Base-by-base conservation (phyloP, 2,329 filamentous ascomycete genomes). In the Akanthomyces muscarius region DNA sequence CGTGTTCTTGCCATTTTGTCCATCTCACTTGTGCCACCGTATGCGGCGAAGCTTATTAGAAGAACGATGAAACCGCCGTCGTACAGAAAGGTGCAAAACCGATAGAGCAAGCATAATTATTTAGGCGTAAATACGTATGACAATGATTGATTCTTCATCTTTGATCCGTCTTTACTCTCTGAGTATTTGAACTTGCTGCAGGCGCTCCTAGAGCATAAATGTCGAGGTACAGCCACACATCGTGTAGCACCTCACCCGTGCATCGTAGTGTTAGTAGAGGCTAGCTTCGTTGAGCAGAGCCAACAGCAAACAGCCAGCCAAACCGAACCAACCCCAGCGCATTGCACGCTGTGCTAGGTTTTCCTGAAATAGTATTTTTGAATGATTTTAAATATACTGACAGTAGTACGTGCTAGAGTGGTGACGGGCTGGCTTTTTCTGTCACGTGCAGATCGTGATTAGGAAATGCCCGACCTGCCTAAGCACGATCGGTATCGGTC, bases 61-160 rank as follows among this genome's bases (percentile, higher is more conserved):
- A 83, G 92, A 71, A 92, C 87, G 65, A 88, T 96, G 81, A 93
- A 90, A 77, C 95, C 95, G 66, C 93, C 93, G 23, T 96, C 90
- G 72, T 98, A 97, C 78, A 84, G 95, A 71, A 99, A 99, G 80
- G 93, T 99, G 54, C 89, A 89, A 76, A 88, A 83, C 51, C 84
- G 87, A 65, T 89, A 76, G 61, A 63, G 14, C 41, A 41, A 23
- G 18, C 1, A 18, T 23, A 28, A 4, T 3, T n/a, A 18, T 55
- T 54, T 48, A 33, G 50, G 38, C 23, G 18, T 48, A n/a, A 21
- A 8, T 25, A 16, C 54, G 30, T 41, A 41, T 54, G 21, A 48
- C 13, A 14, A 61, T 30, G 28, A 33, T 41, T 8, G 51, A 23
- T 18, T 16, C 18, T 54, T 30, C 5, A n/a, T 14, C 28, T 38